Base-by-base conservation (phyloP, 192 early-diverging fungal genomes). In the Chytriomyces sp. region DNA sequence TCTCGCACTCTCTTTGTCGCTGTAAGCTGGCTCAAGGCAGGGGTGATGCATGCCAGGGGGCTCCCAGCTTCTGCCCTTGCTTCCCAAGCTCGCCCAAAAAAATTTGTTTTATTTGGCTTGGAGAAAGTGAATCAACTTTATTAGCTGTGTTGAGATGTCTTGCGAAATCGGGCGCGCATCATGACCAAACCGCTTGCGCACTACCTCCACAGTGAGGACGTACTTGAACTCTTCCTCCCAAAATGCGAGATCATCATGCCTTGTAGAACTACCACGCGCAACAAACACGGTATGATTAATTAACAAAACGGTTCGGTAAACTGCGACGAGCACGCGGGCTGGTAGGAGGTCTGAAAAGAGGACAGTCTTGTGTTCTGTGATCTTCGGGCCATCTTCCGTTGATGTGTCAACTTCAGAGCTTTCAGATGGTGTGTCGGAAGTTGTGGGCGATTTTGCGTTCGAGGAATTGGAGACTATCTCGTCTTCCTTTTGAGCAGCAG, bases 81-180 rank as follows among this genome's bases (percentile, higher is more conserved):
- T 56, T 56, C 54, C n/a, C 54, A 8, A 56, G 22, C 54, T 25
- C 22, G 22, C 30, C 22, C 10, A 56, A n/a, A n/a, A n/a, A n/a
- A n/a, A n/a, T n/a, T n/a, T n/a, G n/a, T n/a, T n/a, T n/a, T n/a
- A n/a, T n/a, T n/a, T n/a, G n/a, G n/a, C n/a, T n/a, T n/a, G n/a
- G n/a, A n/a, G n/a, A n/a, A n/a, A 49, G 17, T 14, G 14, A 44
- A 38, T 64, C 1, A 64, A 14, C 25, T 41, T 39, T 28, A 64
- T 17, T 44, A 68, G 44, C 25, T 55, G 31, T n/a, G 33, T 53
- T 5, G 36, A 52, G 36, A 68, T 38, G 8, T 17, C 44, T 28
- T 68, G 65, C 26, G 65, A 52, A n/a, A 68, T 68, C 4, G 65
- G 34, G 31, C 65, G n/a, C 10, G 65, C 52, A 39, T 68, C 65